Conservation (phyloP, 2,329 filamentous ascomycete genomes). For the Fusarium falciforme region DNA sequence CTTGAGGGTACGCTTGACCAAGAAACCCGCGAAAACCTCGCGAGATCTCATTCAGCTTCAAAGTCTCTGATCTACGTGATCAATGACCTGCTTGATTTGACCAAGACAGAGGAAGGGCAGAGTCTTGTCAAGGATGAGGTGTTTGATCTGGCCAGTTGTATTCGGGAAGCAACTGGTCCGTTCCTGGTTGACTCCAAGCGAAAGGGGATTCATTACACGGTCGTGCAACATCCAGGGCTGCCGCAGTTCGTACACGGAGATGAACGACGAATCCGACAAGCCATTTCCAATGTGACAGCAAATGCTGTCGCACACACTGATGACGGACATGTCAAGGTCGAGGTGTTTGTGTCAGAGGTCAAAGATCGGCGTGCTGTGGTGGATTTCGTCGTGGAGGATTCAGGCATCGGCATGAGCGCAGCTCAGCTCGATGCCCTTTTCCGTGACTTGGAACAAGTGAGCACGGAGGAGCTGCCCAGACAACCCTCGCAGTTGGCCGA, state of each 20-base stretch:
- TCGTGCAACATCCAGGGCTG: slow-evolving; percentile 74
- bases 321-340: slow-evolving; percentile 75
- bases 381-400: slow-evolving; percentile 81
- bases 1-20: slow-evolving; percentile 82
- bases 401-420: slow-evolving; percentile 77
- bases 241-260: slow-evolving; percentile 82
- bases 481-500: slow-evolving; percentile 39
- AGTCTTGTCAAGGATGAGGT: slow-evolving; percentile 82
- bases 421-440: slow-evolving; percentile 68
- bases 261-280: slow-evolving; percentile 82
- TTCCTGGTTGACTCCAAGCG: slow-evolving; percentile 80
- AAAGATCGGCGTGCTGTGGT: slow-evolving; percentile 69
- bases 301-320: slow-evolving; percentile 86
- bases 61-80: slow-evolving; percentile 95
- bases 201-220: slow-evolving; percentile 78
- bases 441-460: slow-evolving; percentile 69
- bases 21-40: slow-evolving; percentile 86
- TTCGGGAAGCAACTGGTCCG: slow-evolving; percentile 81
- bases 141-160: slow-evolving; percentile 77
- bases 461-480: slow-evolving; percentile 54
- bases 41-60: slow-evolving; percentile 88
- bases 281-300: slow-evolving; percentile 83
- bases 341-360: slow-evolving; percentile 71
- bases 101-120: slow-evolving; percentile 86
- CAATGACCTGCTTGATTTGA: slow-evolving; percentile 89